Base-by-base conservation (phyloP, 441 rosid genomes). In the Adansonia gregorii region DNA sequence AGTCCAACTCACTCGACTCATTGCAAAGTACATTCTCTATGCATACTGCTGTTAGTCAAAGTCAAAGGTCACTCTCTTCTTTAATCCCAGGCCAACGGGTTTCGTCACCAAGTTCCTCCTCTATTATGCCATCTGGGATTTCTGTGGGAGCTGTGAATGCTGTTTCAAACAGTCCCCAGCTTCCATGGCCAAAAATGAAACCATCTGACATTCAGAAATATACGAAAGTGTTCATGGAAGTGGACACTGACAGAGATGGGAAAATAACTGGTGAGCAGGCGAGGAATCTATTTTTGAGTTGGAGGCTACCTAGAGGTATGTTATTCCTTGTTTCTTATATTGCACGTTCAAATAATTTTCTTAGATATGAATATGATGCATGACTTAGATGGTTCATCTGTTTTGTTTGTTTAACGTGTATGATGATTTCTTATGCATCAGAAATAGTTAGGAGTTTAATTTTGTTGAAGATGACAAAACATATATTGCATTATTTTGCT, bases 241-340 rank as follows among this genome's bases (percentile, higher is more conserved):
- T 95, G 60, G 98, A 95, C 83, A 87, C 85, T 10, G 98, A 95
- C 78, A 87, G 94, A 84, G 98, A 95, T 91, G 98, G 98, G 69
- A 93, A 87, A 88, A 91, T 95, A 79, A 92, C 90, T 65, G 98
- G 98, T 51, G 96, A 93, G 85, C 91, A 95, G 89, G 98, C 98
- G 46, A 88, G 91, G 78, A 90, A 93, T 87, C 85, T 95, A 58
- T 95, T 95, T 81, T 86, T 93, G 83, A 95, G 98, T 85, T 93
- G 98, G 98, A 91, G 93, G 87, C 86, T 95, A 75, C 98, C 98
- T 60, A 90, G 98, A 88, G 98, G 98, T 95, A 86, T 80, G 17
- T 63, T 31, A 14, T 39, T 63, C 35, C 45, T 70, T 39, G 46
- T 83, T 78, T 68, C 3, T 27, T n/a, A 74, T 67, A 43, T 48